Conservation (phyloP, 495 filamentous ascomycete species). For the Aspergillus avenaceus region DNA sequence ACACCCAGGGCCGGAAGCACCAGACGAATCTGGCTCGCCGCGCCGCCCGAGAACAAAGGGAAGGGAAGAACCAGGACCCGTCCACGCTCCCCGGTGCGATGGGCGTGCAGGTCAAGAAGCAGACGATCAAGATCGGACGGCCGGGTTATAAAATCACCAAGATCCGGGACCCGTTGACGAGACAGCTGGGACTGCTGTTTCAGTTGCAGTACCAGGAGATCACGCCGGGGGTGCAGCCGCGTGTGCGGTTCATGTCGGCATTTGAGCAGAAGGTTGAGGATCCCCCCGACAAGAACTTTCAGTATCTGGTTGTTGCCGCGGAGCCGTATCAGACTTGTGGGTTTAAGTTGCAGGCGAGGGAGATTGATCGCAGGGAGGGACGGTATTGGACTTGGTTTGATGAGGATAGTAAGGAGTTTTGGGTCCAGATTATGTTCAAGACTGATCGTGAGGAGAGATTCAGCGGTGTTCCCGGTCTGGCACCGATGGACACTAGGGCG, state of each 20-base stretch:
- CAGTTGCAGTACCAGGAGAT: slow-evolving; percentile 97
- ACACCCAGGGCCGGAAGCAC: slow-evolving; percentile 98
- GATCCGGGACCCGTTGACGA: slow-evolving; percentile 81
- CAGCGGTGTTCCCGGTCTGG: slow-evolving; percentile 86
- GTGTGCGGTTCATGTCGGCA: slow-evolving; percentile 94
- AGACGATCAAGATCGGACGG: slow-evolving; percentile 94
- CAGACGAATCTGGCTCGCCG: slow-evolving; percentile 98
- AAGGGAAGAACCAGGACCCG: slow-evolving; percentile 72
- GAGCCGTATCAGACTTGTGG: slow-evolving; percentile 97
- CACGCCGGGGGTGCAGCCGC: slow-evolving; percentile 64
- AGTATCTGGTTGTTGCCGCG: slow-evolving; percentile 92
- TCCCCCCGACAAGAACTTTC: slow-evolving; percentile 86
- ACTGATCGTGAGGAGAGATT: slow-evolving; percentile 97
- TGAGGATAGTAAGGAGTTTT: slow-evolving; percentile 94
- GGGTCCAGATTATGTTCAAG: slow-evolving; percentile 98
- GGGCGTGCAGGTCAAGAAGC: slow-evolving; percentile 79
- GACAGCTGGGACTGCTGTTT: slow-evolving; percentile 86
- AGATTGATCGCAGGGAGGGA: slow-evolving; percentile 85
- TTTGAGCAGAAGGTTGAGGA: slow-evolving; percentile 96
- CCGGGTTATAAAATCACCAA: slow-evolving; percentile 99
- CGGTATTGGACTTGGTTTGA: slow-evolving; percentile 95
- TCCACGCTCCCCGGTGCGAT: slow-evolving; percentile 64
- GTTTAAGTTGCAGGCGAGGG: slow-evolving; percentile 92
- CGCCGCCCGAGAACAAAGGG: slow-evolving; percentile 88
- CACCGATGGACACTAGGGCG: slow-evolving; percentile 40